These are phyloP conservation scores for Aspergillus fumigatiaffinis DNA, from an alignment of 2,329 filamentous ascomycete species.

Conservation along the genomic window DNA sequence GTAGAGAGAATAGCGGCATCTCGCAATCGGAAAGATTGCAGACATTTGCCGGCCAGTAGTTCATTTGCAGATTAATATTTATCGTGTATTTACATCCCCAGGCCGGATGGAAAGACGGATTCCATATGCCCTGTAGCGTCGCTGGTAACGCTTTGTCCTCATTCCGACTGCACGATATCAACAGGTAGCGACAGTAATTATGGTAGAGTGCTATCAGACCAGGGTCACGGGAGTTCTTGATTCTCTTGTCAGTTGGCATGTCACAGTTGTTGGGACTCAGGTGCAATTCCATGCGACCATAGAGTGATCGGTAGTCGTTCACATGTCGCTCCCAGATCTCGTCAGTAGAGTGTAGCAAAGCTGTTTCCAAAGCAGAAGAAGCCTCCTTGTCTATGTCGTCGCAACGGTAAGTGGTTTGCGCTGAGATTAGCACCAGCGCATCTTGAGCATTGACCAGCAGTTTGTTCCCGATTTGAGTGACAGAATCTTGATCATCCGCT, in stretches of 20 bases:
- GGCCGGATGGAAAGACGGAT: conserved; percentile 43
- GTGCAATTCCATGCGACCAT: conserved; percentile 26
- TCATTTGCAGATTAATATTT: conserved; percentile 62
- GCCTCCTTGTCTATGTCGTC: conserved; percentile 21
- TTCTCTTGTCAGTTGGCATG: conserved; percentile 29
- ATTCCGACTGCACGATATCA: conserved; percentile 52
- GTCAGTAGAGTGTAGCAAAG: conserved; percentile 18
- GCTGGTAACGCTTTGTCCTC: conserved; percentile 37
- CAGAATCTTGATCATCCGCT: conserved; percentile 20
- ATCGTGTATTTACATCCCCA: conserved; percentile 57
- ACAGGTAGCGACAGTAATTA: conserved; percentile 51
- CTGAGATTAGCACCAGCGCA: conserved; percentile 36
- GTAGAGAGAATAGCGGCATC: conserved; percentile 39
- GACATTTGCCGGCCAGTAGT: conserved; percentile 55
- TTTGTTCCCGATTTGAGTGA: conserved; percentile 27
- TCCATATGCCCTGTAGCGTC: conserved; percentile 58
- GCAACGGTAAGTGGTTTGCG: conserved; percentile 39
- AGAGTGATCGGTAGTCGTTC: conserved; percentile 32
- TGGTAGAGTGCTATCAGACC: conserved; percentile 53
- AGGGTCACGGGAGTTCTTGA: conserved; percentile 40
- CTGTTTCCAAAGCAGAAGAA: conserved; percentile 24
- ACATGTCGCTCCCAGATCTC: conserved; percentile 28
- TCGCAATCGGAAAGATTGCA: conserved; percentile 46
- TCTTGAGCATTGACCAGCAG: conserved; percentile 36
- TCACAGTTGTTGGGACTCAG: conserved; percentile 20